Percentiles rank a stretch among this genome's conserved stretches.
Evolutionary conservation across 2,329 filamentous ascomycete genomes (phyloP).

Genomic region (Coleophoma crateriformis): DNA sequence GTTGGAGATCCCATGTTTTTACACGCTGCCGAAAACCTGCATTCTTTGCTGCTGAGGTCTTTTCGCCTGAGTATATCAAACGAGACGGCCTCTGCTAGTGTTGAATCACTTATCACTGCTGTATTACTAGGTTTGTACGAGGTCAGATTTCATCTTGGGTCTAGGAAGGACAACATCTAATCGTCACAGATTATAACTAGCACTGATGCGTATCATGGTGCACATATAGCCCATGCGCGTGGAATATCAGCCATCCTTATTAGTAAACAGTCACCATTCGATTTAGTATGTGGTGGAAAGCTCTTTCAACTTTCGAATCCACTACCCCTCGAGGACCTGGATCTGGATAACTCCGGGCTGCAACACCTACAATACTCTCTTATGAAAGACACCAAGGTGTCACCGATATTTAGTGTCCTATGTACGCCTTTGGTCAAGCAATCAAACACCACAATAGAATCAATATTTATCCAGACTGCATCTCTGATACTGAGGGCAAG

Average conservation of each 20-base stretch:
- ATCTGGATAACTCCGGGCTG: background rate
- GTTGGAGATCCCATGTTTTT: constrained; percentile 6
- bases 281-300: background rate
- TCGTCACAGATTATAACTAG: background rate
- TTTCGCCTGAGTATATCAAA: constrained; percentile 6
- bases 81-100: background rate
- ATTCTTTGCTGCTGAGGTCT: constrained; percentile 8
- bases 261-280: constrained; percentile 1
- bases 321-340: constrained; percentile 3
- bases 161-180: background rate
- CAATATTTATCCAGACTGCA: background rate
- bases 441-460: background rate
- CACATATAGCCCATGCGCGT: constrained; percentile 8
- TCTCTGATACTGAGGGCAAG: background rate
- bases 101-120: constrained; percentile 7
- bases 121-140: constrained; percentile 16
- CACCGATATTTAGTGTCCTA: background rate
- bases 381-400: background rate
- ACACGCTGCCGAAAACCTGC: constrained; percentile 3
- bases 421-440: background rate
- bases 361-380: background rate
- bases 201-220: background rate
- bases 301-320: background rate
- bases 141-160: constrained; percentile 3
- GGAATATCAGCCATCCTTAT: constrained; percentile 7